A percentile compares a stretch with the other conserved stretches of the same genome.
Evolutionary conservation across 495 filamentous ascomycete genomes (phyloP).

Genomic region (Penicillium crystallinum): DNA sequence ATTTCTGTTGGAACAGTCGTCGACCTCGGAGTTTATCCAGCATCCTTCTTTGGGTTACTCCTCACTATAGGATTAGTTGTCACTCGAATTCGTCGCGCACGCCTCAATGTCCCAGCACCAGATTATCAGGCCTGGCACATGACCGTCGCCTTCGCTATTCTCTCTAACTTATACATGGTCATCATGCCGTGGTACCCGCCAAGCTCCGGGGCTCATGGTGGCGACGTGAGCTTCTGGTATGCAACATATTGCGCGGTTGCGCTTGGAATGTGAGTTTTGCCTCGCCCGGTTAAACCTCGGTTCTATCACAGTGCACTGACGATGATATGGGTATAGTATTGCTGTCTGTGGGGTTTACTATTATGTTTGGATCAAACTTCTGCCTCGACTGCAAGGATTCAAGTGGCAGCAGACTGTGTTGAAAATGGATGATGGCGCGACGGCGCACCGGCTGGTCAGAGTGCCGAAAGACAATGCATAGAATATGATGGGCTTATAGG

Average conservation of each 20-base stretch:
- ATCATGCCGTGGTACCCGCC: slow-evolving; percentile 66
- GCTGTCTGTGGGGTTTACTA: slow-evolving; percentile 51
- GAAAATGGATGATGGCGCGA: slow-evolving; percentile 41
- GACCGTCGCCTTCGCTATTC: slow-evolving; percentile 49
- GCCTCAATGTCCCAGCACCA: slow-evolving; percentile 35
- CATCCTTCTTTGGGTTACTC: slow-evolving; percentile 48
- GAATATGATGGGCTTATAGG: not conserved
- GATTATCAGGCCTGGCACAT: slow-evolving; percentile 53
- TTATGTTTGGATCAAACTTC: slow-evolving; percentile 47
- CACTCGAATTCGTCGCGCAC: slow-evolving; percentile 46
- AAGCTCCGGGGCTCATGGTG: slow-evolving; percentile 46
- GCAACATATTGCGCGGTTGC: slow-evolving; percentile 56
- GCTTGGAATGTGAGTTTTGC: slow-evolving; percentile 47
- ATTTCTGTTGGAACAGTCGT: slow-evolving; percentile 34
- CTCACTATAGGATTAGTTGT: slow-evolving; percentile 51
- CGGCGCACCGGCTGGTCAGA: slow-evolving; percentile 50
- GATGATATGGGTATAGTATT: slow-evolving; percentile 27
- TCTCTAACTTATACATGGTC: slow-evolving; percentile 52
- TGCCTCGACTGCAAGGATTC: slow-evolving; percentile 49
- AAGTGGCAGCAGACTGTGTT: slow-evolving; percentile 50
- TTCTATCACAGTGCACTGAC: not conserved
- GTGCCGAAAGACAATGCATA: slow-evolving; percentile 39
- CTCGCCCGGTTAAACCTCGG: not conserved
- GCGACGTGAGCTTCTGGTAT: slow-evolving; percentile 65
- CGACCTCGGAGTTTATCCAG: slow-evolving; percentile 50